Evolutionary conservation across 2,329 filamentous ascomycete genomes (phyloP).

Genomic region (Stemphylium beticola): DNA sequence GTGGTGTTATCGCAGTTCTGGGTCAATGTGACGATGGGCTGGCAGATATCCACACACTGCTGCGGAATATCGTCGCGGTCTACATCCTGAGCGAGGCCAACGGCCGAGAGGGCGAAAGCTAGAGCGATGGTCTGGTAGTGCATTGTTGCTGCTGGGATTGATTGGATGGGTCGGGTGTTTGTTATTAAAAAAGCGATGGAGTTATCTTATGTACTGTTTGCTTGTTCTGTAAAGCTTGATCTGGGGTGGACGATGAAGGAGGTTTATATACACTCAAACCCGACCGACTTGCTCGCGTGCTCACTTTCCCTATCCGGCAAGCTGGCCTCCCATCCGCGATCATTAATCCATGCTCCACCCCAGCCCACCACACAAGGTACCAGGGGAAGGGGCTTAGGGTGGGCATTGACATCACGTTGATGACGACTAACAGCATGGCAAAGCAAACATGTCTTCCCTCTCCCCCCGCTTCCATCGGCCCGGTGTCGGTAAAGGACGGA

Average conservation of each 20-base stretch:
- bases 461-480: conserved; percentile 3
- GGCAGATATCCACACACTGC: not conserved
- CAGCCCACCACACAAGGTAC: not conserved
- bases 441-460: not conserved
- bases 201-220: not conserved
- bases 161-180: not conserved
- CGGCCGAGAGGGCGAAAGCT: conserved; percentile 2
- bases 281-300: not conserved
- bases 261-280: no score
- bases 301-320: conserved; percentile 5
- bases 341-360: not conserved
- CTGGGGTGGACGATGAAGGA: no score
- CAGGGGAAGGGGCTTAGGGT: not conserved
- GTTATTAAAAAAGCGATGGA: not conserved
- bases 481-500: conserved; percentile 1
- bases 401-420: not conserved
- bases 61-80: conserved; percentile 4
- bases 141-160: not conserved
- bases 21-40: not conserved
- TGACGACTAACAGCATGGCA: conserved; percentile 4
- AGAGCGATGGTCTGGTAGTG: conserved; percentile 8
- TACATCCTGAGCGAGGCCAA: conserved; percentile 5
- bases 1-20: conserved; percentile 2
- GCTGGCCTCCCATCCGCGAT: not conserved
- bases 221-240: not conserved